Evolutionary conservation across 495 filamentous ascomycete species (phyloP).

Genomic region (Aspergillus wentii): DNA sequence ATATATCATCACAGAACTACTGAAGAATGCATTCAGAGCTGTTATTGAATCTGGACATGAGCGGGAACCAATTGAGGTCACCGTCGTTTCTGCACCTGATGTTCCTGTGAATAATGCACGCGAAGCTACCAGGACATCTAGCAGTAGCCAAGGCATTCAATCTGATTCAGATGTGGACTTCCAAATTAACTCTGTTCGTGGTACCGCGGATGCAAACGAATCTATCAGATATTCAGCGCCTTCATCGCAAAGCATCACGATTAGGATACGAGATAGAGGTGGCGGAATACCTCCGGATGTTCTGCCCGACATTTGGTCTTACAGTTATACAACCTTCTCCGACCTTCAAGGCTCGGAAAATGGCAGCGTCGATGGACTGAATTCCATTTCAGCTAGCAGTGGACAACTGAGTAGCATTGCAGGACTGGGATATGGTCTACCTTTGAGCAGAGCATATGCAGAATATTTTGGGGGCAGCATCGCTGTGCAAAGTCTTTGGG

Average conservation of each 20-base stretch:
- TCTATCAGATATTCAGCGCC: conserved; percentile 37
- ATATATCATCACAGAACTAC: conserved; percentile 91
- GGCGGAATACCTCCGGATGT: conserved; percentile 84
- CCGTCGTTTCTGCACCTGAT: conserved; percentile 81
- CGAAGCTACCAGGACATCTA: neutral
- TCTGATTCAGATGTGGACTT: conserved; percentile 27
- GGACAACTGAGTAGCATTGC: conserved; percentile 74
- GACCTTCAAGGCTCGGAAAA: conserved; percentile 46
- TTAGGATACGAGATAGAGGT: conserved; percentile 91
- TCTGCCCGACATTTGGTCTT: conserved; percentile 86
- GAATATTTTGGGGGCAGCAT: conserved; percentile 99
- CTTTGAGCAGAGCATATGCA: conserved; percentile 87
- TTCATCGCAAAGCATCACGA: conserved; percentile 80
- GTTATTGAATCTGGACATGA: conserved; percentile 78
- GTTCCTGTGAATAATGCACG: conserved; percentile 22
- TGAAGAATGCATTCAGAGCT: conserved; percentile 95
- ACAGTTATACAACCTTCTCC: conserved; percentile 91
- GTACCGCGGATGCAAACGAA: conserved; percentile 28
- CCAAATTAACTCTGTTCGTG: conserved; percentile 24
- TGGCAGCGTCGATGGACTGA: conserved; percentile 60
- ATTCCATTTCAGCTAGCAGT: conserved; percentile 63
- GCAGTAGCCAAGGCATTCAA: conserved; percentile 7
- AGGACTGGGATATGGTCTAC: conserved; percentile 88
- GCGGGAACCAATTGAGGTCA: conserved; percentile 80
- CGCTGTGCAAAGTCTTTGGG: conserved; percentile 86